A percentile compares a stretch with the other conserved stretches of the same genome.
phyloP scores from a whole-genome alignment of 2,329 filamentous ascomycete species.

The Penicillium occitanis region DNA sequence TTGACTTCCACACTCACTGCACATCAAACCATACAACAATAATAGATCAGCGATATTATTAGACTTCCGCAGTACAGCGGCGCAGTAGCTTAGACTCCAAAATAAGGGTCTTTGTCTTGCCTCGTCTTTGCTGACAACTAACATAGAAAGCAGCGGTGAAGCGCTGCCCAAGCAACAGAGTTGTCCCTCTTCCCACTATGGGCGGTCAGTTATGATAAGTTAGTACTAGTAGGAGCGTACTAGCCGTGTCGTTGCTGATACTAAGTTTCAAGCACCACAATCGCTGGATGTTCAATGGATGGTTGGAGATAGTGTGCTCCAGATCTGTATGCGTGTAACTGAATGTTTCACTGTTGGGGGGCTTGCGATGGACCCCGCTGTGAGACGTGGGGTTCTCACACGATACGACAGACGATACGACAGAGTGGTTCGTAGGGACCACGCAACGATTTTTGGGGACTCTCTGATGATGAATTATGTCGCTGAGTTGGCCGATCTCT shows the following conservation, averaged over 20 bases:
- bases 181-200: constrained; percentile 6
- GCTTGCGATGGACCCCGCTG: constrained; percentile 14
- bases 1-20: not conserved
- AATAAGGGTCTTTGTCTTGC: constrained; percentile 6
- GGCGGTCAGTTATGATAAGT: not conserved
- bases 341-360: constrained; percentile 16
- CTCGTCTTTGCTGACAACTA: constrained; percentile 1
- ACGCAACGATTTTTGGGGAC: not conserved
- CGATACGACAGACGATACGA: constrained; percentile 13
- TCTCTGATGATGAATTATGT: not conserved
- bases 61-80: not conserved
- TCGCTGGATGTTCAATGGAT: constrained; percentile 9
- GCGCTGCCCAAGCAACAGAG: constrained; percentile 18
- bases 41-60: not conserved
- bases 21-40: not conserved
- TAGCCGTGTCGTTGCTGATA: constrained; percentile 9
- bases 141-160: constrained; percentile 17
- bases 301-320: constrained; percentile 11
- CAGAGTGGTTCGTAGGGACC: constrained; percentile 7
- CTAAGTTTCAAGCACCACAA: constrained; percentile 8
- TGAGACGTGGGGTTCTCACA: constrained; percentile 15
- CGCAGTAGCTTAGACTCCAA: constrained; percentile 4
- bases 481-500: not conserved
- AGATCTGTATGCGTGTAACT: constrained; percentile 17
- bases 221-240: not conserved